A percentile compares a stretch with the other conserved stretches of the same genome.
Conservation (phyloP, 495 filamentous ascomycete genomes). For the Astrothelium macrocarpum region DNA sequence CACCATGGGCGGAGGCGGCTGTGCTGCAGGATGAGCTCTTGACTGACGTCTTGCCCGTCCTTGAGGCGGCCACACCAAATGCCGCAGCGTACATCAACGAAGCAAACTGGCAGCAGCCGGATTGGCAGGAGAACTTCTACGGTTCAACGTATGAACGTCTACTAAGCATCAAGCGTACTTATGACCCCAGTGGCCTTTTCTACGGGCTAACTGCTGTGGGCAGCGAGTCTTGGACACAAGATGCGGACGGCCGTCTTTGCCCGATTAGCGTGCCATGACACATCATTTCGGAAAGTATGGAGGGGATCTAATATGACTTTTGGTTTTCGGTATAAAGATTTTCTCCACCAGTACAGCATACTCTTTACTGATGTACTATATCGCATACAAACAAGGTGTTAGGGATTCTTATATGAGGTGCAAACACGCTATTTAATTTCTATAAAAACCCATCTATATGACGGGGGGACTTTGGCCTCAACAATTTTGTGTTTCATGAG, state of each 20-base stretch:
- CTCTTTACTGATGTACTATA: too few relatives aligned
- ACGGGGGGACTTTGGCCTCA: too few relatives aligned
- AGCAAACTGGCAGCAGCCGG: slow-evolving; percentile 7
- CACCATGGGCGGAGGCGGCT: background rate
- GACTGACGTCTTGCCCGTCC: background rate
- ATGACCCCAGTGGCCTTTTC: slow-evolving; percentile 44
- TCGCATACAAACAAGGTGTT: too few relatives aligned
- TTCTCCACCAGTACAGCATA: too few relatives aligned
- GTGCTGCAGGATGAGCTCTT: background rate
- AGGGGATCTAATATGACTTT: background rate
- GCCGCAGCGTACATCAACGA: background rate
- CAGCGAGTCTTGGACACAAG: slow-evolving; percentile 29
- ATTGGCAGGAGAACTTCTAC: slow-evolving; percentile 19
- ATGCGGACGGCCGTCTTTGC: background rate
- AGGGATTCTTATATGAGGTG: too few relatives aligned
- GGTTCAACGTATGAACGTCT: slow-evolving; percentile 33
- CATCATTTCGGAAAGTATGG: background rate
- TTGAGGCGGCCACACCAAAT: background rate
- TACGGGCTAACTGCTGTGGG: slow-evolving; percentile 43
- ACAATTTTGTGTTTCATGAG: too few relatives aligned
- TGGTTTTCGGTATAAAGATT: background rate
- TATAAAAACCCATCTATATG: too few relatives aligned
- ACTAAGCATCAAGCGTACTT: slow-evolving; percentile 40
- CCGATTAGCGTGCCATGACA: background rate
- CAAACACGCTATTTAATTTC: too few relatives aligned